These are phyloP conservation scores for Umbelopsis sp. DNA, from an alignment of 371 early-diverging fungal genomes.

Conservation along the genomic window DNA sequence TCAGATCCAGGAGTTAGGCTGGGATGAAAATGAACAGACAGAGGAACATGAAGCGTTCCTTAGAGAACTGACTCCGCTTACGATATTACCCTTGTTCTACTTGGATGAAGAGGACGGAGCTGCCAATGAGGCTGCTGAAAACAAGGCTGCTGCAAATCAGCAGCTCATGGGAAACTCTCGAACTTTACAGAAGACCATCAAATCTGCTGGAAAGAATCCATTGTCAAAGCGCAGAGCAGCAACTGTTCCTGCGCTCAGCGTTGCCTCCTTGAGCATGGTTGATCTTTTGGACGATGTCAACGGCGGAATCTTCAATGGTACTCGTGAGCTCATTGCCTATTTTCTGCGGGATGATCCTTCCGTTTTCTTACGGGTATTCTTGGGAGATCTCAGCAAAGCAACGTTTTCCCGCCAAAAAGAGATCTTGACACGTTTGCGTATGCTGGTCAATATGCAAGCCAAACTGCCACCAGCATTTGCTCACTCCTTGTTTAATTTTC, in stretches of 20 bases:
- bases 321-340: conserved; percentile 52
- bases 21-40: conserved; percentile 62
- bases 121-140: conserved; percentile 23
- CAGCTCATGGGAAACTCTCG: conserved; percentile 31
- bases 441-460: conserved; percentile 54
- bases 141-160: conserved; percentile 24
- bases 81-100: conserved; percentile 57
- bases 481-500: conserved; percentile 61
- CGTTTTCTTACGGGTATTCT: conserved; percentile 57
- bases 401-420: conserved; percentile 43
- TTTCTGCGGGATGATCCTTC: conserved; percentile 65
- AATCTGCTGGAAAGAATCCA: conserved; percentile 15
- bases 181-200: neutral
- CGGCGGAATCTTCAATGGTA: conserved; percentile 48
- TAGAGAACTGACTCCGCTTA: conserved; percentile 54
- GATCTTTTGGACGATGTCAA: conserved; percentile 58
- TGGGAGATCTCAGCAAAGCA: conserved; percentile 56
- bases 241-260: conserved; percentile 51
- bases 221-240: conserved; percentile 37
- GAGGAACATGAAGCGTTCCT: conserved; percentile 56
- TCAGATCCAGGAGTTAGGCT: conserved; percentile 64
- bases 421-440: conserved; percentile 49
- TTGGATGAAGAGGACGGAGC: conserved; percentile 54
- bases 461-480: conserved; percentile 64
- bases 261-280: conserved; percentile 51